Percentiles rank a stretch among this genome's conserved stretches.
Conservation (phyloP, 2,329 filamentous ascomycete species). For the Claviceps sorghi region DNA sequence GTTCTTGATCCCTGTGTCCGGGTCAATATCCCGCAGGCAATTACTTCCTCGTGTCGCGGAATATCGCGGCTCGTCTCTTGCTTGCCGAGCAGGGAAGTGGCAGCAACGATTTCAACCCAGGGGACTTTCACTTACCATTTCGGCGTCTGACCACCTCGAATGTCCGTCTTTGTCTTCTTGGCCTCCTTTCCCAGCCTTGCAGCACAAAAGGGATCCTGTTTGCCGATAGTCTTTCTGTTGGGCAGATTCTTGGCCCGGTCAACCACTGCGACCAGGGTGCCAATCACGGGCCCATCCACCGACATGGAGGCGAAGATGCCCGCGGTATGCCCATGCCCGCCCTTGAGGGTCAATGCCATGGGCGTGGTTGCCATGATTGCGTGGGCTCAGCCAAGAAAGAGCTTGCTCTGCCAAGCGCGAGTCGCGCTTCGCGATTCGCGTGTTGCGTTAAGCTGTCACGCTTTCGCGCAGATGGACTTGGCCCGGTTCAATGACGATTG, state of each 20-base stretch:
- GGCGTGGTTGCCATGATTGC: constrained; percentile 34
- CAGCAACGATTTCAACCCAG: not conserved
- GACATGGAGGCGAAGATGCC: constrained; percentile 93
- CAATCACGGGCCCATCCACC: constrained; percentile 82
- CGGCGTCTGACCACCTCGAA: constrained; percentile 87
- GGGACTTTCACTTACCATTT: constrained; percentile 53
- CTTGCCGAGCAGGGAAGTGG: not conserved
- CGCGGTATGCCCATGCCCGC: constrained; percentile 70
- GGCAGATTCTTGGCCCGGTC: constrained; percentile 95
- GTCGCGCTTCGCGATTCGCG: not conserved
- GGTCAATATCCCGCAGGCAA: constrained; percentile 5
- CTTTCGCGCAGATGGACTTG: not conserved
- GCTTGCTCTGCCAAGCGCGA: not conserved
- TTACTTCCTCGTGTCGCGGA: not conserved
- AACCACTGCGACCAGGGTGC: constrained; percentile 80
- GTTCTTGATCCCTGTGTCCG: constrained; percentile 73
- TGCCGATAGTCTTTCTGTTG: constrained; percentile 93
- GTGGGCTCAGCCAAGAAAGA: not conserved
- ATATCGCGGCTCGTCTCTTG: not conserved
- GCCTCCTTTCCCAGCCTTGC: constrained; percentile 89
- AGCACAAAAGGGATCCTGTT: constrained; percentile 95
- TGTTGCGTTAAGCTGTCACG: constrained; percentile 1
- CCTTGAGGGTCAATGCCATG: constrained; percentile 42
- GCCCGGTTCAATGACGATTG: not conserved
- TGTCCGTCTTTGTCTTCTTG: constrained; percentile 90